Evolutionary conservation across 2,329 filamentous ascomycete species (phyloP).

Genomic region (Teratosphaeria pseudoeucalypti): DNA sequence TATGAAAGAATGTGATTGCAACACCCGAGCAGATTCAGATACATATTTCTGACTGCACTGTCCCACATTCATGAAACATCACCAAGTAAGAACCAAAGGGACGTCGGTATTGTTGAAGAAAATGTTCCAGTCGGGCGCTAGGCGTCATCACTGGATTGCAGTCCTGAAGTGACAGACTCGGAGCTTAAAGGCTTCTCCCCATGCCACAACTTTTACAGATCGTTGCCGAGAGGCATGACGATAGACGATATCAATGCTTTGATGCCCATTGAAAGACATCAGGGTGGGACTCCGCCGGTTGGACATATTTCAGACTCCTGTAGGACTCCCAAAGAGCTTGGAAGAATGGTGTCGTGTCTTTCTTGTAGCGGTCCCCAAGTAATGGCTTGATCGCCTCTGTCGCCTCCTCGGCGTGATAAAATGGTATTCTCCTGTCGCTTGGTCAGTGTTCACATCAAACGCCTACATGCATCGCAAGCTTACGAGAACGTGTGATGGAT

Average conservation of each 20-base stretch:
- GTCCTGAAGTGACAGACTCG: too few relatives aligned
- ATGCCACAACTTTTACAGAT: too few relatives aligned
- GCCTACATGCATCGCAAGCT: not conserved
- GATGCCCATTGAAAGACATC: not conserved
- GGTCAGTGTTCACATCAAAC: not conserved
- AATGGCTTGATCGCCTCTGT: not conserved
- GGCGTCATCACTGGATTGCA: too few relatives aligned
- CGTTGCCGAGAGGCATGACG: not conserved
- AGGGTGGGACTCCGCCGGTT: not conserved
- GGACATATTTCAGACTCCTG: not conserved
- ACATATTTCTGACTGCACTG: too few relatives aligned
- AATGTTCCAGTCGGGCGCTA: too few relatives aligned
- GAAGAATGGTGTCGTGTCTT: not conserved
- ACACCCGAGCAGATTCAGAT: too few relatives aligned
- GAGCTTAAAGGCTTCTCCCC: too few relatives aligned
- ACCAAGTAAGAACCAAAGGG: too few relatives aligned
- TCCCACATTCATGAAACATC: too few relatives aligned
- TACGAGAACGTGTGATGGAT: conserved; percentile 45
- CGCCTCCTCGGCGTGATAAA: not conserved
- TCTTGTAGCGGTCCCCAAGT: not conserved
- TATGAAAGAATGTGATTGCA: too few relatives aligned
- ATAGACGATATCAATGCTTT: not conserved
- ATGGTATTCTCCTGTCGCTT: not conserved
- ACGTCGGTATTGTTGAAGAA: too few relatives aligned
- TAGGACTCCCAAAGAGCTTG: not conserved